A percentile compares a stretch with the other conserved stretches of the same genome.
Evolutionary conservation across 2,329 filamentous ascomycete genomes (phyloP).

Genomic region (Fusarium brevicatenulatum): DNA sequence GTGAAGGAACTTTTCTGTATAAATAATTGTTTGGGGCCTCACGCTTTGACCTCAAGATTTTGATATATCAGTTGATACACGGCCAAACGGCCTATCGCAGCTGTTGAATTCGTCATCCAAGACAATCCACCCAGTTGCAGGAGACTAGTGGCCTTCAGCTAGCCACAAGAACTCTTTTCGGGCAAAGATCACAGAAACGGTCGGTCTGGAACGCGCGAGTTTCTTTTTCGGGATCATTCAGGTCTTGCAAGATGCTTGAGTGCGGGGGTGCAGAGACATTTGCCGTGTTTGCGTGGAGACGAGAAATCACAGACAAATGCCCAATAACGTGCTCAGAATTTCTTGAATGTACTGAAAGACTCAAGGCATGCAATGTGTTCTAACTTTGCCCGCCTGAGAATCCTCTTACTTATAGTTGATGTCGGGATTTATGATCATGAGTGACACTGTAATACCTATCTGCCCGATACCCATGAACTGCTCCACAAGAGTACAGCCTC

Average conservation of each 20-base stretch:
- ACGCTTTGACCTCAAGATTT: neutral
- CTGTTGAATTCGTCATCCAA: neutral
- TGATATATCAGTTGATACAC: neutral
- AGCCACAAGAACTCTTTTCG: neutral
- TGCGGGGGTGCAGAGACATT: neutral
- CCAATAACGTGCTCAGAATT: neutral
- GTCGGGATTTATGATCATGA: fast-evolving
- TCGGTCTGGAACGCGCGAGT: neutral
- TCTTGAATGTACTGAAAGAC: neutral
- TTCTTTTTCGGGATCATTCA: neutral
- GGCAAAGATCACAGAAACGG: neutral
- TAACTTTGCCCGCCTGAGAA: too few relatives aligned
- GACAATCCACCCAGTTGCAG: neutral
- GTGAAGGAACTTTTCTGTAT: neutral
- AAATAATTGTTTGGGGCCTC: neutral
- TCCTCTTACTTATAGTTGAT: too few relatives aligned
- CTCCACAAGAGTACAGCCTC: slow-evolving; percentile 73
- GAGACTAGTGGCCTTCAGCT: neutral
- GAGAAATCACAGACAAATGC: neutral
- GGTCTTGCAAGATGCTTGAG: too few relatives aligned
- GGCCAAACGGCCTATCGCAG: neutral
- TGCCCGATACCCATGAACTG: slow-evolving; percentile 75
- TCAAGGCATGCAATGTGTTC: fast-evolving
- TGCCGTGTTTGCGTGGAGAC: fast-evolving
- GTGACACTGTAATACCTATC: slow-evolving; percentile 64